Evolutionary conservation across 2,329 filamentous ascomycete species (phyloP).

Genomic region (Fusarium sp.): DNA sequence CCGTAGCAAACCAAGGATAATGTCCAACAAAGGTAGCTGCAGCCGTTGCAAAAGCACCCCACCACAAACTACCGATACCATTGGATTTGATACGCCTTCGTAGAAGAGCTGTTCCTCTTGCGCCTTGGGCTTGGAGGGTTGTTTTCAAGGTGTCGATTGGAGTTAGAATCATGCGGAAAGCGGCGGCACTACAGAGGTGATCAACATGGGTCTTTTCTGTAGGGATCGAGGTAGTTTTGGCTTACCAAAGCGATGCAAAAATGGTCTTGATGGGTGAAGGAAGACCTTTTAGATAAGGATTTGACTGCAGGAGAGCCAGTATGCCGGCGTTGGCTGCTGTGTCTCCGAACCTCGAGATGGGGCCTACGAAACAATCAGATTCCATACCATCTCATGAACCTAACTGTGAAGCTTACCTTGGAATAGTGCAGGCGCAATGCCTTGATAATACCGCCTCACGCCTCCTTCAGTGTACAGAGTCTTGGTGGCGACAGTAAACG

Average conservation of each 20-base stretch:
- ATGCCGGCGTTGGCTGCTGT: conserved; percentile 63
- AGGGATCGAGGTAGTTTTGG: not conserved
- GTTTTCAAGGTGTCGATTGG: conserved; percentile 63
- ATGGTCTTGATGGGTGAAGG: conserved; percentile 58
- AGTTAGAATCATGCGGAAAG: conserved; percentile 60
- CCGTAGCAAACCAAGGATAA: conserved; percentile 63
- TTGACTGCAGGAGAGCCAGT: conserved; percentile 59
- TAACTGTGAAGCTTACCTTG: conserved; percentile 50
- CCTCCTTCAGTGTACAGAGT: conserved; percentile 58
- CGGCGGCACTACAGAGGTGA: conserved; percentile 51
- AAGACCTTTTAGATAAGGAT: conserved; percentile 56
- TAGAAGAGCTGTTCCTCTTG: conserved; percentile 55
- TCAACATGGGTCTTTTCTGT: rapidly evolving
- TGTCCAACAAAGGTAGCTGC: conserved; percentile 61
- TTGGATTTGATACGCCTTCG: conserved; percentile 57
- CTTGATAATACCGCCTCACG: conserved; percentile 58
- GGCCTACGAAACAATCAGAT: conserved; percentile 47
- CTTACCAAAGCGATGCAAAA: conserved; percentile 58
- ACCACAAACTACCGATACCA: conserved; percentile 60
- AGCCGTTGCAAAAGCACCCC: conserved; percentile 61
- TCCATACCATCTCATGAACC: rapidly evolving
- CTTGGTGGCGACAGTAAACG: conserved; percentile 53
- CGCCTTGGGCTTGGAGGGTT: conserved; percentile 60
- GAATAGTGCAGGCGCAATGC: conserved; percentile 57
- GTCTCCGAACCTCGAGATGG: conserved; percentile 59